These are phyloP conservation scores for Phalaenopsis aphrodite DNA, from an alignment of 106 monocot species.

Conservation along the genomic window DNA sequence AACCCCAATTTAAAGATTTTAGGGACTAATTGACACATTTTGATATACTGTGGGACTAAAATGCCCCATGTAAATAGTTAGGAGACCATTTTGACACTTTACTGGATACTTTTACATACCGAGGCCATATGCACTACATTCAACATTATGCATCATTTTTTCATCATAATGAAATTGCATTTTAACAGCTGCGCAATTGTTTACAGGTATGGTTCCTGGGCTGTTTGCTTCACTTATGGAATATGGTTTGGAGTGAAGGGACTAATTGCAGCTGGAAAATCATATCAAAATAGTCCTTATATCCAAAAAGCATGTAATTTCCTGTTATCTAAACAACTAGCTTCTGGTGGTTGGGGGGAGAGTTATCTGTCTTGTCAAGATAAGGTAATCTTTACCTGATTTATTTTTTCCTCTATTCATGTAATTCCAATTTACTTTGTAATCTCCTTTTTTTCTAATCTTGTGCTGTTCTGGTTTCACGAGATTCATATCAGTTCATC, in stretches of 20 bases:
- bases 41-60: too few relatives aligned
- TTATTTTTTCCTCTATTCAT: neutral
- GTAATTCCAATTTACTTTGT: neutral
- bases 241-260: slow-evolving; percentile 90
- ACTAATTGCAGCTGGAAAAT: slow-evolving; percentile 63
- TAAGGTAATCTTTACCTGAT: slow-evolving; percentile 32
- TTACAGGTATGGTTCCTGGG: slow-evolving; percentile 90
- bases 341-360: slow-evolving; percentile 98
- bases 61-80: too few relatives aligned
- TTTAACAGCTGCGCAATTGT: slow-evolving; percentile 1
- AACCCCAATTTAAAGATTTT: too few relatives aligned
- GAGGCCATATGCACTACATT: too few relatives aligned
- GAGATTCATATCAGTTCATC: neutral
- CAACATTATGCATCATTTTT: neutral
- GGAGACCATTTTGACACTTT: too few relatives aligned
- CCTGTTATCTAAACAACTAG: slow-evolving; percentile 79
- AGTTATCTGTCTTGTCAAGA: slow-evolving; percentile 93
- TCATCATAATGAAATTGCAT: neutral
- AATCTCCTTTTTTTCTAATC: neutral
- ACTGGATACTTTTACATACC: neutral
- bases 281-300: slow-evolving; percentile 41
- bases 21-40: too few relatives aligned
- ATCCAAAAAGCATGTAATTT: slow-evolving; percentile 80
- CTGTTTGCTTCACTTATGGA: slow-evolving; percentile 88
- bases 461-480: neutral